A percentile compares a stretch with the other conserved stretches of the same genome.
phyloP scores from a whole-genome alignment of 2,329 filamentous ascomycete species.

The Claviceps africana region DNA sequence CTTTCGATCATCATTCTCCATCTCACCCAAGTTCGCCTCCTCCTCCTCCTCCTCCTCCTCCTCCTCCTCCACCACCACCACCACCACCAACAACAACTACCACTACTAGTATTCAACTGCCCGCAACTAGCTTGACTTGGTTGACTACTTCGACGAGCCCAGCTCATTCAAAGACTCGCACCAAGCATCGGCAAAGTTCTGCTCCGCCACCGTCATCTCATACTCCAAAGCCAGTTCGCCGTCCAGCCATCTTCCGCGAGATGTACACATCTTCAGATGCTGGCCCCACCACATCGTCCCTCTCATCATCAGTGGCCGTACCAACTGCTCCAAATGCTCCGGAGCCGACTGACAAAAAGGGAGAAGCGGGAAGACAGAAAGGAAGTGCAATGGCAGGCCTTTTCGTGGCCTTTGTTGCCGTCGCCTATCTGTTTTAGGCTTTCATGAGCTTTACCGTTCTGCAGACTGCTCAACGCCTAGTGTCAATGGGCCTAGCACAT shows the following conservation, averaged over 20 bases:
- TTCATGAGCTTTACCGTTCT: background rate
- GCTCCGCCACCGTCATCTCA: conserved; percentile 2
- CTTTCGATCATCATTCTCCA: background rate
- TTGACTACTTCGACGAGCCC: conserved; percentile 5
- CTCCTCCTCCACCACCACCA: conserved; percentile 1
- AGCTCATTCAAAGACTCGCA: conserved; percentile 5
- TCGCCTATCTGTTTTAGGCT: conserved; percentile 31
- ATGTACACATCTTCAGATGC: conserved; percentile 23
- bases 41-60: background rate
- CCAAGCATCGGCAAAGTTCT: conserved; percentile 2
- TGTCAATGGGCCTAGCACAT: background rate
- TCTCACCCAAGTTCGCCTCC: background rate
- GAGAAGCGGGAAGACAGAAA: conserved; percentile 32
- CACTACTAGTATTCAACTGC: too few species aligned
- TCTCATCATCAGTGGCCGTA: conserved; percentile 9
- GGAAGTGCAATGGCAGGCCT: conserved; percentile 39
- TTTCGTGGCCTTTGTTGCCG: conserved; percentile 40
- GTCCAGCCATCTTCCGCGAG: conserved; percentile 41
- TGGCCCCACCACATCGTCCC: conserved; percentile 1
- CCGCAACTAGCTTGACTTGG: too few species aligned
- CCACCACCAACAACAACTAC: too few species aligned
- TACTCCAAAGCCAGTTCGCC: conserved; percentile 13
- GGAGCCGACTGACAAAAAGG: conserved; percentile 24
- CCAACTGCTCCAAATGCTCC: conserved; percentile 17
- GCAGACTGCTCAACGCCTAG: background rate